Evolutionary conservation across 805 yeast genomes (phyloP).

Genomic region (Starmerella floricola): DNA sequence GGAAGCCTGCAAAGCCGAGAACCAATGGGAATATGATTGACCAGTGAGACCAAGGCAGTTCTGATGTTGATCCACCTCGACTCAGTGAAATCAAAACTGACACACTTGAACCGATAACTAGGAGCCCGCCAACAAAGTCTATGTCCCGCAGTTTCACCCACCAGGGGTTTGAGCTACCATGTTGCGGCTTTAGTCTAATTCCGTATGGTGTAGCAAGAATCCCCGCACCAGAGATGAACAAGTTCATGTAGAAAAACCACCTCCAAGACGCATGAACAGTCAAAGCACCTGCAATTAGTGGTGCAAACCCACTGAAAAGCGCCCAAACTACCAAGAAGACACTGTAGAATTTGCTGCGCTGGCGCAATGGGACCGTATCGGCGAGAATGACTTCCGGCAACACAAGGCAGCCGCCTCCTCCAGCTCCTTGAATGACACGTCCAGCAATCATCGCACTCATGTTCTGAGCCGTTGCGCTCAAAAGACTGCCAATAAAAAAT

Average conservation of each 20-base stretch:
- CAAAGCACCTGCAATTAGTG: slow-evolving; percentile 56
- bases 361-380: slow-evolving; percentile 39
- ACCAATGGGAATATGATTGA: slow-evolving; percentile 40
- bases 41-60: slow-evolving; percentile 44
- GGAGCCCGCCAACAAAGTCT: slow-evolving; percentile 40
- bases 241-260: slow-evolving; percentile 62
- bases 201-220: slow-evolving; percentile 31
- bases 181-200: slow-evolving; percentile 32
- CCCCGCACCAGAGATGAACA: slow-evolving; percentile 52
- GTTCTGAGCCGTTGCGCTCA: slow-evolving; percentile 41
- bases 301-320: slow-evolving; percentile 35
- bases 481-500: slow-evolving; percentile 51
- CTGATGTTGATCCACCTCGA: slow-evolving; percentile 38
- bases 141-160: slow-evolving; percentile 32
- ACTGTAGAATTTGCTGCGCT: slow-evolving; percentile 26
- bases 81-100: slow-evolving; percentile 40
- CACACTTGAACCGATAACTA: slow-evolving; percentile 36
- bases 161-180: slow-evolving; percentile 30
- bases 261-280: slow-evolving; percentile 53
- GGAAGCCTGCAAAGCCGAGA: slow-evolving; percentile 32
- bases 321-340: slow-evolving; percentile 26
- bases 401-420: slow-evolving; percentile 57
- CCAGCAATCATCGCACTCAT: slow-evolving; percentile 60
- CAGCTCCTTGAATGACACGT: slow-evolving; percentile 56
- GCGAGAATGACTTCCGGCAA: slow-evolving; percentile 45